phyloP scores from a whole-genome alignment of 2,329 filamentous ascomycete genomes.

The Monilinia fructigena region DNA sequence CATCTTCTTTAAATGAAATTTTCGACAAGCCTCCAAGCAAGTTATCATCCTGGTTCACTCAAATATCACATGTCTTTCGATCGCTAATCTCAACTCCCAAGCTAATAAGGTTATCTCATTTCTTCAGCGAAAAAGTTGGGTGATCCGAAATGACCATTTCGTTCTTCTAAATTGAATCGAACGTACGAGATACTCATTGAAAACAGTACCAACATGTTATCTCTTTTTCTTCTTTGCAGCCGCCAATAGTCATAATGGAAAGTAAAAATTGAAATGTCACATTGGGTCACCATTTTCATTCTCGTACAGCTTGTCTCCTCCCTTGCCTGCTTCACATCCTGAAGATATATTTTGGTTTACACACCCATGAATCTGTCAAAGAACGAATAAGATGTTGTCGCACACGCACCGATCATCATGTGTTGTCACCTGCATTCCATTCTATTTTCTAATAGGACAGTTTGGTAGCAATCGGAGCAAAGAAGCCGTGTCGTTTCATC shows the following conservation, averaged over 20 bases:
- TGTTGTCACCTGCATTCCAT: not conserved
- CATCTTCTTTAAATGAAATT: not conserved
- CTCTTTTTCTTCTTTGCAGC: no score
- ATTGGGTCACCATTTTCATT: no score
- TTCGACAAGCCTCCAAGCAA: not conserved
- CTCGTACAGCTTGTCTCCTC: no score
- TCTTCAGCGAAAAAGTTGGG: not conserved
- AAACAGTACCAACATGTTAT: no score
- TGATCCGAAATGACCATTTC: no score
- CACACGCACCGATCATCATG: not conserved
- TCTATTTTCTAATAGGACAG: not conserved
- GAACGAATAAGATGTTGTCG: not conserved
- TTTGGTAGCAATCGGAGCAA: constrained; percentile 6
- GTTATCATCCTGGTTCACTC: not conserved
- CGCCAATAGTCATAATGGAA: no score
- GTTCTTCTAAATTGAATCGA: no score
- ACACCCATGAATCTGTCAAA: not conserved
- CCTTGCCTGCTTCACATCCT: not conserved
- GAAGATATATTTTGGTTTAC: not conserved
- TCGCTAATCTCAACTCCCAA: not conserved
- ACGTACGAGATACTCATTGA: no score
- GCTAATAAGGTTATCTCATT: not conserved
- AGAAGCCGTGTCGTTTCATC: constrained; percentile 6
- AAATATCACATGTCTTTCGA: not conserved
- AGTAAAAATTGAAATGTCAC: no score